Evolutionary conservation across 2,329 filamentous ascomycete genomes (phyloP).

Genomic region (Fusarium sp.): DNA sequence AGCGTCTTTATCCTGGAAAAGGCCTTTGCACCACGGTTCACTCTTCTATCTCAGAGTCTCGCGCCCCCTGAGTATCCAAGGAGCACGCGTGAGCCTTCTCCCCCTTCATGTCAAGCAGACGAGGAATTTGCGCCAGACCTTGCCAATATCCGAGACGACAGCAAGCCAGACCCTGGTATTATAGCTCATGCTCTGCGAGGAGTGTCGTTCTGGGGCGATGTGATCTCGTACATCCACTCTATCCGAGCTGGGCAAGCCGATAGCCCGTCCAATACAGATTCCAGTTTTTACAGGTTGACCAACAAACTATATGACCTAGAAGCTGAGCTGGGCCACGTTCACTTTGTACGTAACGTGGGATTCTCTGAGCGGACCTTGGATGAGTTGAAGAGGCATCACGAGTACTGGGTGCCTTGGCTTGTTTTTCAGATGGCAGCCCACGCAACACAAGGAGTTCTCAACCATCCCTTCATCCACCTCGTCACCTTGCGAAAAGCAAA

Average conservation of each 20-base stretch:
- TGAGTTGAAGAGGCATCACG: conserved; percentile 28
- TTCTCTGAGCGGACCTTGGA: conserved; percentile 32
- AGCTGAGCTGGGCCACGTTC: conserved; percentile 18
- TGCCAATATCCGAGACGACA: conserved; percentile 27
- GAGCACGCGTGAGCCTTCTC: conserved; percentile 28
- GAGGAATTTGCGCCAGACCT: conserved; percentile 35
- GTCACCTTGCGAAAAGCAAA: conserved; percentile 21
- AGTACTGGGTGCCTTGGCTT: conserved; percentile 40
- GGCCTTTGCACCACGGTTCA: conserved; percentile 28
- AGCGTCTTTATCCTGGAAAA: conserved; percentile 39
- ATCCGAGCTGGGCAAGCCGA: conserved; percentile 32
- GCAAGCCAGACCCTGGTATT: conserved; percentile 25
- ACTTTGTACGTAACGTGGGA: conserved; percentile 39
- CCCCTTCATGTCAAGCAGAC: conserved; percentile 7
- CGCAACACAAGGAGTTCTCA: conserved; percentile 30
- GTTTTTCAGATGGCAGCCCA: conserved; percentile 35
- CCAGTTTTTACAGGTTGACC: conserved; percentile 34
- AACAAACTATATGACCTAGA: conserved; percentile 37
- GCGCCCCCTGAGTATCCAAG: conserved; percentile 20
- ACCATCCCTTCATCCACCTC: conserved; percentile 40
- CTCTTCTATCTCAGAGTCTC: conserved; percentile 4
- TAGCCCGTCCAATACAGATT: conserved; percentile 31
- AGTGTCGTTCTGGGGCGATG: conserved; percentile 32
- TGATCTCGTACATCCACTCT: conserved; percentile 31
- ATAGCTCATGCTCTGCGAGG: conserved; percentile 29